Evolutionary conservation across 2,329 filamentous ascomycete genomes (phyloP).

Genomic region (Talaromyces funiculosus): DNA sequence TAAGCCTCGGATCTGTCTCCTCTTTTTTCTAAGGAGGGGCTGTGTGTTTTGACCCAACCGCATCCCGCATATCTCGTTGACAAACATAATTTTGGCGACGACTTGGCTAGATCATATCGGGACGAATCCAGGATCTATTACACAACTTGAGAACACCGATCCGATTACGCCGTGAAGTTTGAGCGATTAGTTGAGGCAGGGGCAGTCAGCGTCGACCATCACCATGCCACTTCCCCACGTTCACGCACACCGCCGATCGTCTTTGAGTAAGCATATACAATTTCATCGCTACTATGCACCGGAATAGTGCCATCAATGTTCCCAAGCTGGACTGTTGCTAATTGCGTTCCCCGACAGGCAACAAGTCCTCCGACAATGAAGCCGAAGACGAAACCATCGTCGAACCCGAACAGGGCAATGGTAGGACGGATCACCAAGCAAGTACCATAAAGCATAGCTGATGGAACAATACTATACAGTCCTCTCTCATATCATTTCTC

Average conservation of each 20-base stretch:
- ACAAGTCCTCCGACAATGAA: slow-evolving; percentile 56
- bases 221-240: slow-evolving; percentile 34
- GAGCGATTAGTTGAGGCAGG: neutral
- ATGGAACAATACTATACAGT: slow-evolving; percentile 50
- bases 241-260: slow-evolving; percentile 31
- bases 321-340: neutral
- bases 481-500: slow-evolving; percentile 93
- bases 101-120: neutral
- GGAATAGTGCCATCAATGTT: neutral
- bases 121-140: neutral
- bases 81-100: neutral
- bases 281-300: neutral
- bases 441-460: neutral
- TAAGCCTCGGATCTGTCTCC: neutral
- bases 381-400: slow-evolving; percentile 74
- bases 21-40: slow-evolving; percentile 1
- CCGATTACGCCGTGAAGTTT: neutral
- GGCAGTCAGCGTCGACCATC: neutral
- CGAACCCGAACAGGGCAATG: slow-evolving; percentile 89
- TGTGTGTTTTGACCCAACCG: neutral
- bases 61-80: neutral
- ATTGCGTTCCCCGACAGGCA: slow-evolving; percentile 30
- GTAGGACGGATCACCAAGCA: slow-evolving; percentile 47
- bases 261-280: slow-evolving; percentile 29
- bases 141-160: neutral